Percentiles rank a stretch among this genome's conserved stretches.
These are phyloP conservation scores for Lachancea quebecensis DNA, from an alignment of 805 yeast genomes.

Conservation along the genomic window DNA sequence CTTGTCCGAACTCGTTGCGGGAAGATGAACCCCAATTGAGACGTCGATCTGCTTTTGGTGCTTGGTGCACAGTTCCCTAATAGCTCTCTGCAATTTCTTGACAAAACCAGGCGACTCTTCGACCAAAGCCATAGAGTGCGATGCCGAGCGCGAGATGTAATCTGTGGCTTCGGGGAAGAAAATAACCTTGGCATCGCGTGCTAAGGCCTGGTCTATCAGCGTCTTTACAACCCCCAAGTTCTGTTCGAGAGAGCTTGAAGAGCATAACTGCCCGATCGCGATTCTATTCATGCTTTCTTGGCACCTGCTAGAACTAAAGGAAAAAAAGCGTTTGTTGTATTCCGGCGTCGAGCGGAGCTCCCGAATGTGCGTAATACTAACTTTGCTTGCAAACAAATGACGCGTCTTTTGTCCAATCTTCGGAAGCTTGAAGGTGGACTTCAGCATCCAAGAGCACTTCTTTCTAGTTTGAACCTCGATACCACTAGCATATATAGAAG, in stretches of 20 bases:
- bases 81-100: constrained; percentile 39
- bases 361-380: no score
- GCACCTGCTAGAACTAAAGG: background rate
- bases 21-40: constrained; percentile 86
- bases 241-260: constrained; percentile 51
- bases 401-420: no score
- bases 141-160: constrained; percentile 66
- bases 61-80: constrained; percentile 34
- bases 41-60: constrained; percentile 47
- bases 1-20: constrained; percentile 35
- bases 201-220: constrained; percentile 59
- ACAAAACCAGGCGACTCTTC: constrained; percentile 38
- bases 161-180: constrained; percentile 94
- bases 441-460: no score
- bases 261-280: constrained; percentile 84
- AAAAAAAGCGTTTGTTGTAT: background rate
- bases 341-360: no score
- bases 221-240: constrained; percentile 56
- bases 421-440: no score
- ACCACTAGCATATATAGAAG: no score
- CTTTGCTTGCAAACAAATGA: no score
- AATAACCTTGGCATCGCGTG: constrained; percentile 53
- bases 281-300: constrained; percentile 27
- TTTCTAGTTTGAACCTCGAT: no score
- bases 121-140: constrained; percentile 59